Conservation (phyloP, 2,329 filamentous ascomycete species). For the Decorospora gaudefroyi region DNA sequence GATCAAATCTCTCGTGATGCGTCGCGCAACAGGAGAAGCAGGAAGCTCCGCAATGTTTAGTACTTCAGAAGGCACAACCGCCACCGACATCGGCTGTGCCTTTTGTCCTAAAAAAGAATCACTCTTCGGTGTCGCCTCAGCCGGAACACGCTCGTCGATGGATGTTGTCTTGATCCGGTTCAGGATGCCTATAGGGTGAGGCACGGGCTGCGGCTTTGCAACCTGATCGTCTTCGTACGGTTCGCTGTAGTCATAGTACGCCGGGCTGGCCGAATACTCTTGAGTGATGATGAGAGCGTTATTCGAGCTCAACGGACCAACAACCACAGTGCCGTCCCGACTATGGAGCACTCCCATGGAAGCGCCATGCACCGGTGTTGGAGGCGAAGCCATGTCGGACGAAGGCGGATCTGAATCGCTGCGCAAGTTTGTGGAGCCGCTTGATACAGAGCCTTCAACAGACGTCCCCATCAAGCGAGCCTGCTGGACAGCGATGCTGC, state of each 20-base stretch:
- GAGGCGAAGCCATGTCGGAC: conserved; percentile 51
- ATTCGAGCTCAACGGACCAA: conserved; percentile 39
- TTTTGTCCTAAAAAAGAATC: conserved; percentile 6
- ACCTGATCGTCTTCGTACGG: conserved; percentile 40
- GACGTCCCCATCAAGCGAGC: conserved; percentile 27
- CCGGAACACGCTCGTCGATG: conserved; percentile 44
- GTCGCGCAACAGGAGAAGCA: conserved; percentile 39
- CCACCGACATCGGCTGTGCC: conserved; percentile 11
- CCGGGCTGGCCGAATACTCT: conserved; percentile 16
- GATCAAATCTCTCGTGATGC: conserved; percentile 44
- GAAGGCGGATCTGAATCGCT: conserved; percentile 50
- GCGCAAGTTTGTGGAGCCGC: conserved; percentile 38
- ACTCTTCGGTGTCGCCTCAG: conserved; percentile 16
- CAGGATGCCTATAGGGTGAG: conserved; percentile 47
- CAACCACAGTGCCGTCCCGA: conserved; percentile 20
- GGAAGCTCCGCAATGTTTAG: conserved; percentile 33
- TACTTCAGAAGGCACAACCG: conserved; percentile 9
- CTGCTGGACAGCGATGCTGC: conserved; percentile 27
- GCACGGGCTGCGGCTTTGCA: conserved; percentile 20
- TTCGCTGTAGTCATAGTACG: conserved; percentile 48
- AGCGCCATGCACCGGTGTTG: conserved; percentile 49
- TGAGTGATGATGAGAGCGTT: conserved; percentile 33
- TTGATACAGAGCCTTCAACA: conserved; percentile 36
- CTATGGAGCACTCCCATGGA: conserved; percentile 42
- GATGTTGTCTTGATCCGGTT: conserved; percentile 51